Conservation (phyloP, 108 stramenopile genomes). For the Skeletonema tropicum region DNA sequence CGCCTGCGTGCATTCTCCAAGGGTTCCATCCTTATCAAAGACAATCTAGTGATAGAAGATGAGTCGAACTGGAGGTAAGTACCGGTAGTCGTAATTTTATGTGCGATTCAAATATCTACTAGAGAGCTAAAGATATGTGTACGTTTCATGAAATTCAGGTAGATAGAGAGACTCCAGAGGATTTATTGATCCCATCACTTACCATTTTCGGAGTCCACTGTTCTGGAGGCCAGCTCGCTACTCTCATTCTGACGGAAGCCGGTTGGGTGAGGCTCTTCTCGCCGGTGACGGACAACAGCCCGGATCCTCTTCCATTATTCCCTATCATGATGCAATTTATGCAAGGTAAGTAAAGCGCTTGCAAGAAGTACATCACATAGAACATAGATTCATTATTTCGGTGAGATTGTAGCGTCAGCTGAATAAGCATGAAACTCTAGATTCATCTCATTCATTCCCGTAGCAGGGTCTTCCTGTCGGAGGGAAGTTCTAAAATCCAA, state of each 20-base stretch:
- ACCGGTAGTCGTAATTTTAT: neutral
- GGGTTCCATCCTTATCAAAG: slow-evolving; percentile 66
- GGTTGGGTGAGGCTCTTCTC: neutral
- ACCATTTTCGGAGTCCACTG: slow-evolving; percentile 23
- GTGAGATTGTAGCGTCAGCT: no score
- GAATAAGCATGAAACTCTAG: no score
- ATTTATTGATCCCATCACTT: neutral
- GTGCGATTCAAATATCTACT: neutral
- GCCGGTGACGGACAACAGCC: neutral
- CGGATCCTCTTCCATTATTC: neutral
- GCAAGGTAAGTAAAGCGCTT: neutral
- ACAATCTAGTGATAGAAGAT: slow-evolving; percentile 43
- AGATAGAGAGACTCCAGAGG: no score
- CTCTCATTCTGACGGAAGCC: neutral
- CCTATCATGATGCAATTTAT: no score
- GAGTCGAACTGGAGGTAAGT: neutral
- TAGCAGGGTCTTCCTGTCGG: no score
- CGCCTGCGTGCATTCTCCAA: slow-evolving; percentile 52
- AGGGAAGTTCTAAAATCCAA: neutral
- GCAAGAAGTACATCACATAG: no score
- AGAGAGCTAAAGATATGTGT: no score
- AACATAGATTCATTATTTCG: no score
- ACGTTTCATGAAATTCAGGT: no score
- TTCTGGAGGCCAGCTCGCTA: neutral
- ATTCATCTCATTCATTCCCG: neutral